phyloP scores from a whole-genome alignment of 495 filamentous ascomycete species.

The Xylaria flabelliformis region DNA sequence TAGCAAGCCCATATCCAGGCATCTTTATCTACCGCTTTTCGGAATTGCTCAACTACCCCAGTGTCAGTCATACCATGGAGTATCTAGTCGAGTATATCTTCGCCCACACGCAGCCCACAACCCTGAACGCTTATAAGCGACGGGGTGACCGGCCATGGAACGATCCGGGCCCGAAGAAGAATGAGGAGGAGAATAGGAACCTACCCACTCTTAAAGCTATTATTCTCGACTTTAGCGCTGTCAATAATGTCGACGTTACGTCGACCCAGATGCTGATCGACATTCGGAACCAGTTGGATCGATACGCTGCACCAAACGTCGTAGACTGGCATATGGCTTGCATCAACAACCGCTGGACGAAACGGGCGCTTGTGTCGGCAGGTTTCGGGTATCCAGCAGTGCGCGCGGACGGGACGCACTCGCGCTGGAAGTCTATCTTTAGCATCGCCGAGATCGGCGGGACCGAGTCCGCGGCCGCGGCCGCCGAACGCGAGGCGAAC shows the following conservation, averaged over 20 bases:
- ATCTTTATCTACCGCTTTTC: constrained; percentile 98
- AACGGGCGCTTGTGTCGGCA: constrained; percentile 87
- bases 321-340: constrained; percentile 97
- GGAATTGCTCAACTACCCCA: constrained; percentile 97
- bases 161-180: constrained; percentile 75
- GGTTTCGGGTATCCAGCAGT: constrained; percentile 88
- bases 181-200: constrained; percentile 26
- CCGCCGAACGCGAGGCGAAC: constrained; percentile 61
- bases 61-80: constrained; percentile 90
- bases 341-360: constrained; percentile 97
- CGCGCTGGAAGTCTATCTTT: constrained; percentile 95
- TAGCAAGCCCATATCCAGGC: constrained; percentile 84
- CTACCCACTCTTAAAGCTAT: constrained; percentile 86
- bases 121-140: constrained; percentile 63
- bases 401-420: constrained; percentile 56
- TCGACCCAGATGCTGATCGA: constrained; percentile 96
- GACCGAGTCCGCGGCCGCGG: constrained; percentile 66
- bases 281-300: constrained; percentile 95
- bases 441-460: constrained; percentile 90
- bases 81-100: constrained; percentile 77
- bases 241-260: constrained; percentile 96
- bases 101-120: constrained; percentile 77
- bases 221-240: constrained; percentile 93
- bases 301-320: constrained; percentile 78
- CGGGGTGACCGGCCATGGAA: constrained; percentile 95